Conservation (phyloP, 2,329 filamentous ascomycete species). For the Zymoseptoria passerinii region DNA sequence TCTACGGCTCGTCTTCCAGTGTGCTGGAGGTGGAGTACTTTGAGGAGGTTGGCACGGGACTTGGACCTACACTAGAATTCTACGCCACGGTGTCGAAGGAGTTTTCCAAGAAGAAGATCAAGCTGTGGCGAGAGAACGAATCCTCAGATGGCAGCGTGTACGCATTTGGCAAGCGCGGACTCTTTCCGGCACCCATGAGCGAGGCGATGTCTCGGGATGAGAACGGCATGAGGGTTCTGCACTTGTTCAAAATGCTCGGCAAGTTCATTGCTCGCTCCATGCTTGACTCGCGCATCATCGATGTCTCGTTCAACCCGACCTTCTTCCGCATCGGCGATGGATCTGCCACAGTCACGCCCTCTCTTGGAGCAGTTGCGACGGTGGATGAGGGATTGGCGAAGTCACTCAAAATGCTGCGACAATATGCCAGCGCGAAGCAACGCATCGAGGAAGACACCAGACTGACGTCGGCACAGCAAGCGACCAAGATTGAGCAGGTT, state of each 20-base stretch:
- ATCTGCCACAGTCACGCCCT: conserved; percentile 61
- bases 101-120: conserved; percentile 94
- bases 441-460: conserved; percentile 64
- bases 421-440: conserved; percentile 75
- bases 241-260: conserved; percentile 85
- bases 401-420: conserved; percentile 79
- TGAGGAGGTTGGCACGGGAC: conserved; percentile 91
- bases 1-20: conserved; percentile 94
- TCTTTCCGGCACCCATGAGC: conserved; percentile 88
- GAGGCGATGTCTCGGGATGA: conserved; percentile 64
- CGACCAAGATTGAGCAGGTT: conserved; percentile 59
- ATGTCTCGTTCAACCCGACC: conserved; percentile 92
- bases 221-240: conserved; percentile 77
- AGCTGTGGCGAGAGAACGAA: conserved; percentile 91
- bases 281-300: conserved; percentile 96
- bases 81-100: conserved; percentile 96
- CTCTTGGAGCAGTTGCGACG: conserved; percentile 77
- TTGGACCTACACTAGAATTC: conserved; percentile 93
- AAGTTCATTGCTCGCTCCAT: conserved; percentile 97
- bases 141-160: conserved; percentile 65
- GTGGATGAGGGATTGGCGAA: conserved; percentile 81
- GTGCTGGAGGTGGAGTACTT: conserved; percentile 98
- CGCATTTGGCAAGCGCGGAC: conserved; percentile 71
- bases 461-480: conserved; percentile 62
- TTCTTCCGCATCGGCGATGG: conserved; percentile 90